Base-by-base conservation (phyloP, 176 grass and related monocot genomes). In the Phoenix roebelenii region DNA sequence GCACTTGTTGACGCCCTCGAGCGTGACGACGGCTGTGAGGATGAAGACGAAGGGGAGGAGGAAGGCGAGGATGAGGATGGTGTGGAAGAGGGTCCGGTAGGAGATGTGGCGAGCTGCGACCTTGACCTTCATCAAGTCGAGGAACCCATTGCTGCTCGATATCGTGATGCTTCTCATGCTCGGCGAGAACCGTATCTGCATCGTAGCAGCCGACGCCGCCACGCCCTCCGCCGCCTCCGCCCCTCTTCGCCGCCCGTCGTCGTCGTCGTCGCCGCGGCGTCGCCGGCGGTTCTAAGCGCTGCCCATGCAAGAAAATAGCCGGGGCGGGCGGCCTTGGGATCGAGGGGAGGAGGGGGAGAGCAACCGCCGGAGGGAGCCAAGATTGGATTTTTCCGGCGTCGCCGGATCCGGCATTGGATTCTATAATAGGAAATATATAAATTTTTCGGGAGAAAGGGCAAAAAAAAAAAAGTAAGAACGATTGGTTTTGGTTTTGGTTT, bases 111-210 rank as follows among this genome's bases (percentile, higher is more conserved):
- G 87, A 35, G 87, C 83, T 39, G 87, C 83, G 56, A 74, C 71
- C 71, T 87, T 87, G 39, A 97, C 65, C 83, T 90, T 97, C 76
- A 90, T 97, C 22, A 87, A 91, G 72, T 97, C 87, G 64, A 97
- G 74, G 55, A 97, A 73, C 62, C 92, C 92, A 80, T 88, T 74
- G 65, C 79, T 85, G 63, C 73, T 97, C 60, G 92, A 91, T 74
- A 97, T 97, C 72, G 92, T 97, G 80, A 97, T 91, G 81, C 84
- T 97, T 85, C 92, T 97, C 92, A 91, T 88, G 80, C 92, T 91
- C 55, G 87, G 92, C 64, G 92, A 97, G 44, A 97, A 68, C 72
- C 92, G 84, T 83, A 97, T 97, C 87, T 97, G 92, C 92, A 97
- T 97, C 92, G 60, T 97, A 66, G 87, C 79, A 60, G 23, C 61